These are phyloP conservation scores for Rhododendron kiyosumense DNA, from an alignment of 148 eudicot species.

Conservation along the genomic window DNA sequence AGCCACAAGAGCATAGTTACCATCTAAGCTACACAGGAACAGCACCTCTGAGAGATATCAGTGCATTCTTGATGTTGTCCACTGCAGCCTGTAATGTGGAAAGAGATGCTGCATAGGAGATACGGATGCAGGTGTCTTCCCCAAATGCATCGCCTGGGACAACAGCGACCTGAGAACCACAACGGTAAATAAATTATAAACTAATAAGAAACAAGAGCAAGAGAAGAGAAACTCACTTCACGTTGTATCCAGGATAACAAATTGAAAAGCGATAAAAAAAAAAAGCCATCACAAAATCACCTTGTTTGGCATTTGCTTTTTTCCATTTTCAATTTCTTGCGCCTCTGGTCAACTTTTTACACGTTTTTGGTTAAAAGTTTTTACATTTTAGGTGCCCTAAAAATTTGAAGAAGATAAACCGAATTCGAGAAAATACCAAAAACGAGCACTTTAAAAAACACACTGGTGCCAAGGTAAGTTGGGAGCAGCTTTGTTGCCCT, in stretches of 20 bases:
- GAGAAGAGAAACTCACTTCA: background rate
- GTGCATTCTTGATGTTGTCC: slow-evolving; percentile 62
- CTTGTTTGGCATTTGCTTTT: background rate
- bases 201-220: background rate
- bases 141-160: slow-evolving; percentile 95
- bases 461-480: too few species aligned
- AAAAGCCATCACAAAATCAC: background rate
- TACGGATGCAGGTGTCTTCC: slow-evolving; percentile 78
- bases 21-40: slow-evolving; percentile 28
- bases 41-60: slow-evolving; percentile 38
- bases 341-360: too few species aligned
- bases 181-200: background rate
- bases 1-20: background rate
- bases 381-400: too few species aligned
- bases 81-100: slow-evolving; percentile 56
- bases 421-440: too few species aligned
- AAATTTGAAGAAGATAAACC: too few species aligned
- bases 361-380: too few species aligned
- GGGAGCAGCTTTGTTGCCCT: too few species aligned
- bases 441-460: too few species aligned
- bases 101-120: slow-evolving; percentile 84
- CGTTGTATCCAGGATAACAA: background rate
- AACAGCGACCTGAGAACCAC: slow-evolving; percentile 63
- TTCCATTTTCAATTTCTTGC: background rate
- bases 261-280: background rate